A percentile compares a stretch with the other conserved stretches of the same genome.
These are phyloP conservation scores for Saprolegnia diclina DNA, from an alignment of 352 stramenopile species.

Conservation along the genomic window DNA sequence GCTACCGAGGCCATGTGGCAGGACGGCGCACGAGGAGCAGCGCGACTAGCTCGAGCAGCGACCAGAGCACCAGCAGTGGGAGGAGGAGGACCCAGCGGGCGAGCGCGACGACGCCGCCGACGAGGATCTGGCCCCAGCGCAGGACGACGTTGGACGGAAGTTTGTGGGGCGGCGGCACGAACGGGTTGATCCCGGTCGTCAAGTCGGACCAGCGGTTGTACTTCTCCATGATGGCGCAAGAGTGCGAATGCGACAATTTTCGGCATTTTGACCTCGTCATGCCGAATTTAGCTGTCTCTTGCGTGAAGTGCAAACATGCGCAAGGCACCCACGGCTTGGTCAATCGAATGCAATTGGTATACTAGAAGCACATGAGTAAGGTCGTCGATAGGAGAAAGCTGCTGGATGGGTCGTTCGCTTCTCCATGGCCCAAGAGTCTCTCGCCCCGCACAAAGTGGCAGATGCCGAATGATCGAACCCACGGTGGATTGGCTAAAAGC, in stretches of 20 bases:
- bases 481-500: background rate
- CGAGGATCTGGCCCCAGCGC: slow-evolving; percentile 40
- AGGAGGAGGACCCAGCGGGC: slow-evolving; percentile 35
- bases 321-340: background rate
- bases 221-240: slow-evolving; percentile 58
- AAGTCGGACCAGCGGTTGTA: slow-evolving; percentile 81
- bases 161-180: slow-evolving; percentile 68
- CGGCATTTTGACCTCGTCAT: too few relatives aligned
- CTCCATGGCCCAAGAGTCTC: too few relatives aligned
- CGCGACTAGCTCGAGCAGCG: background rate
- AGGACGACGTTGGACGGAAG: slow-evolving; percentile 40
- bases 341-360: background rate
- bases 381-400: too few relatives aligned
- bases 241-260: too few relatives aligned
- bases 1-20: background rate
- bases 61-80: slow-evolving; percentile 38
- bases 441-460: too few relatives aligned
- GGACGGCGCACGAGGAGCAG: background rate
- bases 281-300: too few relatives aligned
- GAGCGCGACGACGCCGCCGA: slow-evolving; percentile 42
- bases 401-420: too few relatives aligned
- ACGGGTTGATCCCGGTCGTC: slow-evolving; percentile 82
- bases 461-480: background rate
- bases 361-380: too few relatives aligned
- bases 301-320: too few relatives aligned